Evolutionary conservation across 1,284 basidiomycete species (phyloP), one percentile per base, ranked within the genome.

Genomic region (Cutaneotrichosporon curvatum): DNA sequence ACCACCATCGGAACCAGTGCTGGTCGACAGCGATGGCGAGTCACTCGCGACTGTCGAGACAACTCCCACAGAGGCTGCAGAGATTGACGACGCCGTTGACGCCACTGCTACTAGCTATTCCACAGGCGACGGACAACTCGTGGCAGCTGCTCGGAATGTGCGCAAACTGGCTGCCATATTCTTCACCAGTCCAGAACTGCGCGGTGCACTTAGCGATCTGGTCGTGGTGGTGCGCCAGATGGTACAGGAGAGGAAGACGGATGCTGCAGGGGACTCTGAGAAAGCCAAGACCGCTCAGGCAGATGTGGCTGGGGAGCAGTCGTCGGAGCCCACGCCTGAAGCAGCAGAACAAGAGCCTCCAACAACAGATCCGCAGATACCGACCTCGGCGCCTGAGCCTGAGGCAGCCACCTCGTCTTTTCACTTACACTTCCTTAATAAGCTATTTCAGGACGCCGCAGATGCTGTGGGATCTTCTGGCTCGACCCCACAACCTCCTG

Each of bases 161-260:
- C 41, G 47, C 8, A 40, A 33, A 1, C 44, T 53, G 2, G 47
- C 20, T 0, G 44, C 34, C 11, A 53, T 53, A 14, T 30, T 53
- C 14, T 31, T 30, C 15, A 53, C 51, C 4, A 53, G 32, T 16
- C 30, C 41, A 2, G 40, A 49, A n/a, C 22, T 53, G 19, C 44
- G 51, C 2, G 37, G 25, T 10, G 51, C 47, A 0, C 14, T 46
- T 14, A 28, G 12, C 25, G 25, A 28, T 12, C 7, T 12, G 7
- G 25, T 28, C 8, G 8, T 28, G 7, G 25, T 28, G 25, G 8
- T 28, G 25, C 25, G 12, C 8, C 8, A 28, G 8, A 28, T 28
- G 25, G 25, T 28, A 12, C 7, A 28, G 25, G 23, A 1, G 18
- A 16, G 18, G 33, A 38, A 25, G 39, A 22, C 5, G 32, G 18